phyloP scores from a whole-genome alignment of 2,329 filamentous ascomycete species.

The Rhinocladiella similis region DNA sequence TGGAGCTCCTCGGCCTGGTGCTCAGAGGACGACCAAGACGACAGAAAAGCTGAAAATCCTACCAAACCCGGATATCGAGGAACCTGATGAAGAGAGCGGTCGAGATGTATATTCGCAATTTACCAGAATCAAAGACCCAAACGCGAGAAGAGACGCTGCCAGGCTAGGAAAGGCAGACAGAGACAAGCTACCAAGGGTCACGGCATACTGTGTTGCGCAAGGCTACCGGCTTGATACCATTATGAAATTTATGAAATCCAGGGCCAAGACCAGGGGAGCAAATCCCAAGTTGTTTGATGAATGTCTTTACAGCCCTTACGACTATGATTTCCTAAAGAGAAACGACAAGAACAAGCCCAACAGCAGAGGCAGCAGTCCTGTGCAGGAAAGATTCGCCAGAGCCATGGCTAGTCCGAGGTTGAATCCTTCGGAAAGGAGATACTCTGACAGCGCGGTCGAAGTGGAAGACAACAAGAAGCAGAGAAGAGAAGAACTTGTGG shows the following conservation, averaged over 20 bases:
- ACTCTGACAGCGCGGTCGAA: slow-evolving; percentile 69
- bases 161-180: slow-evolving; percentile 90
- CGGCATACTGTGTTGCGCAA: slow-evolving; percentile 93
- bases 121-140: slow-evolving; percentile 95
- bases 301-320: slow-evolving; percentile 94
- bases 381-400: slow-evolving; percentile 24
- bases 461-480: slow-evolving; percentile 60
- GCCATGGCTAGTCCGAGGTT: slow-evolving; percentile 26
- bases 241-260: slow-evolving; percentile 87
- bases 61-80: slow-evolving; percentile 82
- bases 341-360: slow-evolving; percentile 37
- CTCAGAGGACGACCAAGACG: slow-evolving; percentile 91
- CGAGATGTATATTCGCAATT: slow-evolving; percentile 97
- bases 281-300: slow-evolving; percentile 94
- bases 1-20: slow-evolving; percentile 72
- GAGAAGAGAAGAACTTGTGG: slow-evolving; percentile 63
- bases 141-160: slow-evolving; percentile 86
- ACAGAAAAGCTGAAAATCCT: slow-evolving; percentile 97
- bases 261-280: slow-evolving; percentile 72
- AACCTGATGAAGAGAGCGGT: slow-evolving; percentile 81
- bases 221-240: slow-evolving; percentile 87
- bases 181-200: slow-evolving; percentile 82
- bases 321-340: slow-evolving; percentile 61
- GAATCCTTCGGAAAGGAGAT: slow-evolving; percentile 29
- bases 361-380: slow-evolving; percentile 26